Conservation (phyloP, 2,329 filamentous ascomycete species). For the Diaporthe ampelina region DNA sequence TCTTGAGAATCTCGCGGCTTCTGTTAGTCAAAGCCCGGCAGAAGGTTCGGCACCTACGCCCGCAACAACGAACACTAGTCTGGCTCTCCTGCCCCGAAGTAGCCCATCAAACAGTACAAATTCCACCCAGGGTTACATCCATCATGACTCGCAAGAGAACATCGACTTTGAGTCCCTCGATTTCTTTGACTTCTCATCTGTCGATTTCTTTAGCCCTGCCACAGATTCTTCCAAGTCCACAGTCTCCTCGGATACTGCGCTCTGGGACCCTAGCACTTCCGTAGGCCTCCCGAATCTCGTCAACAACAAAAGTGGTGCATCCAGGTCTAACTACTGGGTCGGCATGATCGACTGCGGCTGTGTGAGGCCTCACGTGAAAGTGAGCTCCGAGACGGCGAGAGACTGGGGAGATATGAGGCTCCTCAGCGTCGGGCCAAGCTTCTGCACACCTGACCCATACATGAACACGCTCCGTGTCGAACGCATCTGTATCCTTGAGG, state of each 20-base stretch:
- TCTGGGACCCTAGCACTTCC: slow-evolving; percentile 30
- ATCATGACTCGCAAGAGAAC: not conserved
- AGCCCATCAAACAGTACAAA: not conserved
- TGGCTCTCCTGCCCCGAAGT: not conserved
- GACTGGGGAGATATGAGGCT: slow-evolving; percentile 17
- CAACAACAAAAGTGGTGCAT: not conserved
- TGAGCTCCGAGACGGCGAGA: slow-evolving; percentile 23
- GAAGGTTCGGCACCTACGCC: not conserved
- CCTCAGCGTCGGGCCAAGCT: slow-evolving; percentile 40
- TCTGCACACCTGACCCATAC: slow-evolving; percentile 45
- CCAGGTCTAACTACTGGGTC: not conserved
- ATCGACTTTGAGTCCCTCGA: not conserved
- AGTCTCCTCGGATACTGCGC: not conserved
- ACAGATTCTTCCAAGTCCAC: not conserved
- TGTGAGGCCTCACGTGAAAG: slow-evolving; percentile 38
- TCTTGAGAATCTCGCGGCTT: slow-evolving; percentile 42
- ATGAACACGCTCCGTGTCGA: slow-evolving; percentile 48
- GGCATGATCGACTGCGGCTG: slow-evolving; percentile 42
- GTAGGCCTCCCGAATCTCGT: slow-evolving; percentile 30
- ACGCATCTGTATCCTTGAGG: slow-evolving; percentile 46
- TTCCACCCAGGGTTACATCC: not conserved
- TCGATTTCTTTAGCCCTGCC: not conserved
- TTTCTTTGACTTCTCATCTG: not conserved
- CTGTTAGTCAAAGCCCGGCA: slow-evolving; percentile 14
- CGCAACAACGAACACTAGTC: not conserved